phyloP scores from a whole-genome alignment of 176 grass and related monocot genomes.

The Elymus sibiricus region DNA sequence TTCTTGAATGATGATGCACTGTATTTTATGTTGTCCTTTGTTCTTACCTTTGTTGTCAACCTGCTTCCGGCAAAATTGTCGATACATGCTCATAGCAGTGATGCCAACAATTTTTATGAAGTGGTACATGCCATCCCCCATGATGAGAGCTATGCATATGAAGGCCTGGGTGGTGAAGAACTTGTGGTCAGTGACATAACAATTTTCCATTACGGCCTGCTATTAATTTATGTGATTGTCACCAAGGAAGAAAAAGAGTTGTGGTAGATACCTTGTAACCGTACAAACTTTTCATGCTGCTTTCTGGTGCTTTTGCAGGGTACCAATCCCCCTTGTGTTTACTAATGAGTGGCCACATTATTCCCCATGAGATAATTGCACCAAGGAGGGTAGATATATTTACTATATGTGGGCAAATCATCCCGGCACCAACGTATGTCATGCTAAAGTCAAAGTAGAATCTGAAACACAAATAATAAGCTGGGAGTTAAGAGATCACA shows the following conservation, averaged over 20 bases:
- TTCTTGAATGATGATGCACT: background rate
- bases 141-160: constrained; percentile 73
- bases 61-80: constrained; percentile 28
- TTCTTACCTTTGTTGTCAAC: constrained; percentile 53
- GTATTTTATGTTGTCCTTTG: background rate
- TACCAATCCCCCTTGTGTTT: constrained; percentile 76
- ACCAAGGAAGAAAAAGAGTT: background rate
- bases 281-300: constrained; percentile 85
- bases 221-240: background rate
- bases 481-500: background rate
- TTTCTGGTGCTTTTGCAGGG: constrained; percentile 55
- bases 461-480: constrained; percentile 39
- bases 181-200: background rate
- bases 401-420: constrained; percentile 94
- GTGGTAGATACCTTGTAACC: constrained; percentile 72
- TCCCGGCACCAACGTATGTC: constrained; percentile 86
- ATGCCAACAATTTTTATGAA: constrained; percentile 60
- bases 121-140: constrained; percentile 81
- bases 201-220: background rate
- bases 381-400: constrained; percentile 81
- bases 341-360: constrained; percentile 86
- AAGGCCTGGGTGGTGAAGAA: constrained; percentile 45
- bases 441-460: constrained; percentile 94
- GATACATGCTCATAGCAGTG: constrained; percentile 46
- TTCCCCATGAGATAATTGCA: constrained; percentile 80